Base-by-base conservation (phyloP, 2,329 filamentous ascomycete species). In the Clonostachys sp. region DNA sequence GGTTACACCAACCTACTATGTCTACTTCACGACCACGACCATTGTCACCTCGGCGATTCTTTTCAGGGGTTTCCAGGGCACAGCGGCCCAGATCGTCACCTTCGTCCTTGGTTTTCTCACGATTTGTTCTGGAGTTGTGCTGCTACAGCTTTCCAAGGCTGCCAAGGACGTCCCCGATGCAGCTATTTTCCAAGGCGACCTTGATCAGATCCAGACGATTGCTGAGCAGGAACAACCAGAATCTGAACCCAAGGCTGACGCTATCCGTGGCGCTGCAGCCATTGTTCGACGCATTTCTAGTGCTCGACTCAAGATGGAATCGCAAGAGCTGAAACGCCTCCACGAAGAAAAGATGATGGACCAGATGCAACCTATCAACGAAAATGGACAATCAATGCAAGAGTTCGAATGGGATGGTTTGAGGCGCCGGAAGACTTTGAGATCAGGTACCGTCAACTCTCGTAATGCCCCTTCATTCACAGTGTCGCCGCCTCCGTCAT, bases 1-100 rank as follows among this genome's bases (percentile, higher is more conserved):
- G 54, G 94, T 99, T 50, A 99, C 94, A 0, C 94, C 94, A 1
- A 99, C 94, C 3, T 99, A 99, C 71, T 99, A 99, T 65, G 94
- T 99, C 55, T 92, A 95, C 73, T 99, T 99, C 65, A 99, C 94
- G 38, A 95, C 86, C 57, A 87, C 91, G 6, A 97, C 94, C 17
- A 96, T 99, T 55, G 81, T 97, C 56, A 95, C 91, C 6, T 96
- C 92, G 0, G 88, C 91, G 5, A 84, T 99, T 42, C 74, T 99
- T 4, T 97, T 97, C 68, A 86, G 84, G 53, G 94, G 94, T 8
- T 96, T 99, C 78, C 92, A 95, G 61, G 94, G 92, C 35, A 89
- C 89, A 0, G 77, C 81, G 0, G 78, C 82, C 6, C 81, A 87
- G 24, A 97, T 99, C 48, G 77, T 89, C 42, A 96, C 91, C 1